Percentiles rank a stretch among this genome's conserved stretches.
Evolutionary conservation across 2,329 filamentous ascomycete species (phyloP).

Genomic region (Ramichloridium luteum): DNA sequence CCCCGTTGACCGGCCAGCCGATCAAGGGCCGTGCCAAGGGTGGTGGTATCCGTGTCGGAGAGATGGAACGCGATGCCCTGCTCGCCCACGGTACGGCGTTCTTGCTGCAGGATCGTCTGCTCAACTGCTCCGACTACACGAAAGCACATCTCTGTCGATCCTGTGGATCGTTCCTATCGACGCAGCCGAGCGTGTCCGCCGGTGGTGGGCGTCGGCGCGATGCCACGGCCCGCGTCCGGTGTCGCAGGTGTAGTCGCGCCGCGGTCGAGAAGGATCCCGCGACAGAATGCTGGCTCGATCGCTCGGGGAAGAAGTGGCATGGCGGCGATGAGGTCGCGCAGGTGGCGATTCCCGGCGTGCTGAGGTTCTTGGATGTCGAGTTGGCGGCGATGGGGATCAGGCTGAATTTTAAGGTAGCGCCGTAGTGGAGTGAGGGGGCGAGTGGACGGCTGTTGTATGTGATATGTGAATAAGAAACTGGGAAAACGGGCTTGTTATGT

Average conservation of each 20-base stretch:
- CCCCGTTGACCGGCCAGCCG: constrained; percentile 81
- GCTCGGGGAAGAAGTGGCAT: constrained; percentile 67
- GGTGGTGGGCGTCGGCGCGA: constrained; percentile 24
- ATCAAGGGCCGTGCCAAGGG: constrained; percentile 95
- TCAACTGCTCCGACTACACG: constrained; percentile 94
- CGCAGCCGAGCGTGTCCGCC: constrained; percentile 57
- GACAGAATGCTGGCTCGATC: constrained; percentile 76
- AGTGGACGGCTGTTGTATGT: too few relatives aligned
- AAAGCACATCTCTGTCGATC: constrained; percentile 78
- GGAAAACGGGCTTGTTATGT: too few relatives aligned
- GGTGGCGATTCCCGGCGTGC: constrained; percentile 81
- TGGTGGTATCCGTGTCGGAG: constrained; percentile 95
- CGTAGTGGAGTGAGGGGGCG: too few relatives aligned
- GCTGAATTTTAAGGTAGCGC: constrained; percentile 74
- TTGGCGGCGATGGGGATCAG: constrained; percentile 92
- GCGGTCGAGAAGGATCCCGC: constrained; percentile 19
- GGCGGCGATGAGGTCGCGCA: constrained; percentile 85
- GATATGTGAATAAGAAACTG: too few relatives aligned
- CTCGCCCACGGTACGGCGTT: constrained; percentile 93
- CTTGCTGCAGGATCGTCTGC: constrained; percentile 81
- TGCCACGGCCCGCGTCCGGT: constrained; percentile 23
- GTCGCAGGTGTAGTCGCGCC: constrained; percentile 25
- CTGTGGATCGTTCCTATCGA: constrained; percentile 84
- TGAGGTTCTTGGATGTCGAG: constrained; percentile 91
- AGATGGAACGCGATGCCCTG: constrained; percentile 96